Percentiles rank a stretch among this genome's conserved stretches.
Conservation (phyloP, 495 filamentous ascomycete genomes). For the Xylona heveae region DNA sequence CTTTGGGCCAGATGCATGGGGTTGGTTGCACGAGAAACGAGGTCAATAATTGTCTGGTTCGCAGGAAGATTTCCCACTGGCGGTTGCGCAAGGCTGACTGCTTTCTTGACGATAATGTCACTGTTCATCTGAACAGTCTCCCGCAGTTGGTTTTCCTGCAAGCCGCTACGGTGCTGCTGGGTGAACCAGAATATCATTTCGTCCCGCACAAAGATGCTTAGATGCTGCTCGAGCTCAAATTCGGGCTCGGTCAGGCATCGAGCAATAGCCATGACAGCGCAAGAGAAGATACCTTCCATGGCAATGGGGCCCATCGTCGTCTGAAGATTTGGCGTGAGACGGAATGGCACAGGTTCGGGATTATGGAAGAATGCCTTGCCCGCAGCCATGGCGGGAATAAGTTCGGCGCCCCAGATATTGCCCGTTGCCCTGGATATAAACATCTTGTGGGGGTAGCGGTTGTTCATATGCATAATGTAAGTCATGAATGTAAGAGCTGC, state of each 20-base stretch:
- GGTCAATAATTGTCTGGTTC: slow-evolving; percentile 88
- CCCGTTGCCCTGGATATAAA: slow-evolving; percentile 74
- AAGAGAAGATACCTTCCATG: slow-evolving; percentile 83
- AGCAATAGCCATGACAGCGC: slow-evolving; percentile 85
- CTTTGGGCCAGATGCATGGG: slow-evolving; percentile 62
- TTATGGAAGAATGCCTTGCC: slow-evolving; percentile 80
- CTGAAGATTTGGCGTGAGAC: slow-evolving; percentile 89
- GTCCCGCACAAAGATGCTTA: slow-evolving; percentile 85
- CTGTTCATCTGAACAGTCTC: slow-evolving; percentile 77
- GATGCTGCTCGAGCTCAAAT: slow-evolving; percentile 72
- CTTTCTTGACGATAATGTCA: slow-evolving; percentile 75
- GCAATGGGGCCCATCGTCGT: slow-evolving; percentile 86
- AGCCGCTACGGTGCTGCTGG: slow-evolving; percentile 43
- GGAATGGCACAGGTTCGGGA: slow-evolving; percentile 86
- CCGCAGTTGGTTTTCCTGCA: slow-evolving; percentile 51
- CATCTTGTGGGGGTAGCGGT: slow-evolving; percentile 86
- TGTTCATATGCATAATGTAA: slow-evolving; percentile 87
- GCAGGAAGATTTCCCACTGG: slow-evolving; percentile 50
- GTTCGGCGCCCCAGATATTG: slow-evolving; percentile 89
- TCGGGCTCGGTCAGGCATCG: slow-evolving; percentile 84
- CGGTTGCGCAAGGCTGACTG: slow-evolving; percentile 51
- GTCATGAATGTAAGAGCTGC: slow-evolving; percentile 98
- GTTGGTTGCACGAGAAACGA: slow-evolving; percentile 68
- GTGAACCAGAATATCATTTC: slow-evolving; percentile 98
- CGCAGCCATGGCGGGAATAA: slow-evolving; percentile 65